These are phyloP conservation scores for Capronia americana DNA, from an alignment of 2,329 filamentous ascomycete genomes.

Conservation along the genomic window DNA sequence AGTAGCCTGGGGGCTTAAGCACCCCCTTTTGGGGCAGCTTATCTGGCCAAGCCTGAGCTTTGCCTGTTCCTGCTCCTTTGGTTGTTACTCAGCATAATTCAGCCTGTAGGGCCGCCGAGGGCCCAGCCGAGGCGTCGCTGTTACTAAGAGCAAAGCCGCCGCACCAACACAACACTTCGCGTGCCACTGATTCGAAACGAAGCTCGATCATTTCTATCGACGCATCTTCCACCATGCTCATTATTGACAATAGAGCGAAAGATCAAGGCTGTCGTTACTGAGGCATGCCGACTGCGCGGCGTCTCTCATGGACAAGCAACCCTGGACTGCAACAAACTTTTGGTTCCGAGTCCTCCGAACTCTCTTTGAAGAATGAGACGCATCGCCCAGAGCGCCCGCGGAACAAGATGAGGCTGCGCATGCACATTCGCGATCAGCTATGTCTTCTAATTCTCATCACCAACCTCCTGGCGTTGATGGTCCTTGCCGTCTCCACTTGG, in stretches of 20 bases:
- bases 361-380: neutral
- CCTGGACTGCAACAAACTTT: neutral
- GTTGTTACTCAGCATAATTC: neutral
- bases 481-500: constrained; percentile 71
- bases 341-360: neutral
- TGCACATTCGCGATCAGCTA: constrained; percentile 86
- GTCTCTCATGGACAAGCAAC: neutral
- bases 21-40: neutral
- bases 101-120: neutral
- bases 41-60: neutral
- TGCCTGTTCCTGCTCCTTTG: constrained; percentile 2
- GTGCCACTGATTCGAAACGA: neutral
- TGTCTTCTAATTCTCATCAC: constrained; percentile 76
- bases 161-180: neutral
- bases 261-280: neutral
- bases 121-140: neutral
- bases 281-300: neutral
- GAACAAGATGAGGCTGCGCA: constrained; percentile 64
- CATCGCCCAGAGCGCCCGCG: neutral
- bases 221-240: neutral
- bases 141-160: neutral
- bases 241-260: neutral
- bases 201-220: neutral
- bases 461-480: constrained; percentile 74
- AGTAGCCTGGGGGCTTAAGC: neutral